phyloP scores from a whole-genome alignment of 2,329 filamentous ascomycete species.

The Aspergillus alliaceus region DNA sequence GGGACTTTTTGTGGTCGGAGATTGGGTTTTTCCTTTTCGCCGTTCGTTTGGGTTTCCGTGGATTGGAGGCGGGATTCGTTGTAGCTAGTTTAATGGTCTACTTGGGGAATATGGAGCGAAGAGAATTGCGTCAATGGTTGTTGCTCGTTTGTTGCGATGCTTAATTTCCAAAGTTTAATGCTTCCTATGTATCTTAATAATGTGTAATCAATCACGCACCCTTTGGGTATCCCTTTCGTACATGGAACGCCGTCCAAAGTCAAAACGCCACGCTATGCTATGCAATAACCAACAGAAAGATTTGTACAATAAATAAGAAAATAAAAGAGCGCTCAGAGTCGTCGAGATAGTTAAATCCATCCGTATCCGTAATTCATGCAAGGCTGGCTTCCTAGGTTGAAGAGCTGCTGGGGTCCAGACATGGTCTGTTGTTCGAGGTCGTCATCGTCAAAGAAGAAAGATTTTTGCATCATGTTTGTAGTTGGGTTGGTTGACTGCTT shows the following conservation, averaged over 20 bases:
- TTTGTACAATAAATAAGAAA: slow-evolving; percentile 10
- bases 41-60: neutral
- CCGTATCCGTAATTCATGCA: slow-evolving; percentile 38
- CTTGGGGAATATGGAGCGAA: neutral
- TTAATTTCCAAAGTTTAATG: slow-evolving; percentile 12
- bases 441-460: slow-evolving; percentile 36
- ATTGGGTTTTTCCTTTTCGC: slow-evolving; percentile 18
- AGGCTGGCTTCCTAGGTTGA: slow-evolving; percentile 26
- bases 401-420: slow-evolving; percentile 25
- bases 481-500: slow-evolving; percentile 22
- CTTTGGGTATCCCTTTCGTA: slow-evolving; percentile 28
- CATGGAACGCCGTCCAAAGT: slow-evolving; percentile 22
- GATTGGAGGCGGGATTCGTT: no score
- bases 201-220: slow-evolving; percentile 16
- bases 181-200: slow-evolving; percentile 5
- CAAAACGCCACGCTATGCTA: slow-evolving; percentile 38
- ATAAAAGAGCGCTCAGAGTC: slow-evolving; percentile 5
- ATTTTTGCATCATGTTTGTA: slow-evolving; percentile 30
- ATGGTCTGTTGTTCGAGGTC: slow-evolving; percentile 24
- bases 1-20: slow-evolving; percentile 18
- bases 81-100: neutral
- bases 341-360: slow-evolving; percentile 27
- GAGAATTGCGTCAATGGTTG: neutral
- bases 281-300: slow-evolving; percentile 13
- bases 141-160: slow-evolving; percentile 6